Evolutionary conservation across 352 stramenopile species (phyloP), one percentile per base, ranked within the genome.

Genomic region (Phytopythium vexans): DNA sequence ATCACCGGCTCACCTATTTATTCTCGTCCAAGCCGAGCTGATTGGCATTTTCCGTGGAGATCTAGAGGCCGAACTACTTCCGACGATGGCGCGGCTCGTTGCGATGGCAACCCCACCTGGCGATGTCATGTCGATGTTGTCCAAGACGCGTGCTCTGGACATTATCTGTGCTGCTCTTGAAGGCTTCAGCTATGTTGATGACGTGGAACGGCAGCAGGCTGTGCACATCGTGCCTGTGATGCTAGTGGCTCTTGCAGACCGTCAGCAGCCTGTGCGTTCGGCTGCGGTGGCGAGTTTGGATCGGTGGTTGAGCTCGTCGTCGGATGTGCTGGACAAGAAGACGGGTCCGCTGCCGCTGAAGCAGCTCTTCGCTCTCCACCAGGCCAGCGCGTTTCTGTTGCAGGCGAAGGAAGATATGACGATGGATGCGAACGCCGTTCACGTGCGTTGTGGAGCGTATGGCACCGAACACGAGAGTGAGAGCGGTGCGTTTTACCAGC

Each of bases 361-460:
- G 37, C 50, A 60, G 16, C 65, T 83, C 8, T 37, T 45, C 11
- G 51, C 64, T 15, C 60, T 71, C 9, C 52, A 64, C 5, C 64
- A 69, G 16, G 69, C 77, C 1, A 62, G 62, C 3, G 32, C 48
- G 4, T 83, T 74, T n/a, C 62, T 95, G 2, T 14, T 92, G 9
- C 49, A 81, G 10, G 77, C 77, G 12, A 88, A 88, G 48, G 62
- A 84, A 36, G 85, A 95, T 50, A 86, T 95, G 34, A 6, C 75
- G 27, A 92, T 93, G 81, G 85, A 95, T 60, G 57, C 56, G 7
- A 68, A 68, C 44, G 82, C 84, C 5, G 60, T 91, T 3, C 33
- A 62, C 36, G 68, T 72, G 7, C 65, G 91, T 33, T 88, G 71
- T 49, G 74, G 74, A 16, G 68, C 63, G 32, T 83, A 79, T 49